Evolutionary conservation across 345 rosid genomes (phyloP), one percentile per base, ranked within the genome.

Genomic region (Mercurialis annua): DNA sequence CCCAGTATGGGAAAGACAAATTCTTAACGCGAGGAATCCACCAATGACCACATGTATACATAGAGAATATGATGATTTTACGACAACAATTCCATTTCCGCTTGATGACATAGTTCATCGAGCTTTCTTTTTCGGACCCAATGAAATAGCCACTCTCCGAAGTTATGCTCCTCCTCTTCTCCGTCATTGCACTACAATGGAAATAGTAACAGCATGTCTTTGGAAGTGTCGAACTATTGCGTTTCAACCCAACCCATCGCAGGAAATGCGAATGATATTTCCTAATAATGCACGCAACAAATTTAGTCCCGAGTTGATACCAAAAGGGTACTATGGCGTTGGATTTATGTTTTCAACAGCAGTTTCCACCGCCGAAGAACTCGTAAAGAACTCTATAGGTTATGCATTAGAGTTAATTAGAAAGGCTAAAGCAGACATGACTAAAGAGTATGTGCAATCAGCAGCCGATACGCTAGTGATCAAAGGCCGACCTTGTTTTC

Each of bases 271-370:
- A 12, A 2, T 72, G 21, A 24, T 60, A 9, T 36, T 40, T 31
- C 0, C 15, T 4, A 29, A 40, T 8, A 65, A 51, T 42, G 46
- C 33, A 15, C 53, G 66, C 4, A n/a, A 29, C 3, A 34, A 26
- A 10, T 7, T 24, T 14, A 31, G 27, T 21, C 51, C 29, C 57
- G 31, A 21, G 0, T 7, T n/a, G 27, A 24, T 65, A 18, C 43
- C 30, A 1, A 17, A 7, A 0, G 83, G 81, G 12, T 84, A 79
- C 23, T 79, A 81, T 33, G 85, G 87, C 6, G 78, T 76, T 66
- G 80, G 68, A 14, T 54, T 72, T 29, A 68, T 65, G 18, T 67
- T 36, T 10, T 73, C 81, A 2, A 74, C 71, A 0, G 72, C 81
- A 15, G 60, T 71, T 20, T 26, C 80, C 18, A 75, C 60, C 0